These are phyloP conservation scores for Silene conica DNA, from an alignment of 148 eudicot genomes.

Conservation along the genomic window DNA sequence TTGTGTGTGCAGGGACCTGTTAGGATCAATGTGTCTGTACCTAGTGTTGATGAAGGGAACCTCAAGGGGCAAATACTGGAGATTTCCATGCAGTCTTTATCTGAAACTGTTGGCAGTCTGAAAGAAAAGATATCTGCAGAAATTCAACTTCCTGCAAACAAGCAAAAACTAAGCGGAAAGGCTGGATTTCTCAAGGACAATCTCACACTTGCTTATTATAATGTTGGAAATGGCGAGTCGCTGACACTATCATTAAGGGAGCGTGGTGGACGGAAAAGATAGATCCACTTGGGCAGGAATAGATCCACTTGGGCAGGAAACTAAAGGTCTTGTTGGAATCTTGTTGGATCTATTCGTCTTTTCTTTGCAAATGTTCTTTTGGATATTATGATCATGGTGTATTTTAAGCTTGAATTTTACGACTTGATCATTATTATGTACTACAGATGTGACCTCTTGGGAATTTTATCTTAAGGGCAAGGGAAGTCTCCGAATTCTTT, in stretches of 20 bases:
- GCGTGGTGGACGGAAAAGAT: slow-evolving; percentile 86
- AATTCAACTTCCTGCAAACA: slow-evolving; percentile 81
- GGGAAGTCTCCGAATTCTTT: slow-evolving; percentile 24
- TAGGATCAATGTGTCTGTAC: slow-evolving; percentile 52
- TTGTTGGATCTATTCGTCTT: slow-evolving; percentile 22
- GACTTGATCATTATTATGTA: slow-evolving; percentile 24
- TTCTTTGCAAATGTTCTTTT: slow-evolving; percentile 21
- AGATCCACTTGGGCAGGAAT: too few relatives aligned
- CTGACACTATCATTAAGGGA: slow-evolving; percentile 71
- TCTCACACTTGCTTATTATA: slow-evolving; percentile 74
- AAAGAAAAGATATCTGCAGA: slow-evolving; percentile 81
- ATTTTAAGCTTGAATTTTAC: slow-evolving; percentile 19
- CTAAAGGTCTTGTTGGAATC: slow-evolving; percentile 41
- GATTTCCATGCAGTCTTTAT: slow-evolving; percentile 54
- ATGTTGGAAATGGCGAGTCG: slow-evolving; percentile 53
- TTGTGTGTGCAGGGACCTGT: slow-evolving; percentile 57
- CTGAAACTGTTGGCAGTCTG: slow-evolving; percentile 67
- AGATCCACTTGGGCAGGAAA: slow-evolving; percentile 2
- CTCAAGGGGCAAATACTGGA: slow-evolving; percentile 73
- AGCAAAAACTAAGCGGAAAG: slow-evolving; percentile 81
- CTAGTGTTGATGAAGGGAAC: slow-evolving; percentile 76
- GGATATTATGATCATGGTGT: slow-evolving; percentile 30
- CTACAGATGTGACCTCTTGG: slow-evolving; percentile 32
- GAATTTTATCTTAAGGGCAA: slow-evolving; percentile 24
- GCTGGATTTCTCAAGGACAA: slow-evolving; percentile 87